Conservation (phyloP, 331 rosid genomes). For the Spiraea crenata region DNA sequence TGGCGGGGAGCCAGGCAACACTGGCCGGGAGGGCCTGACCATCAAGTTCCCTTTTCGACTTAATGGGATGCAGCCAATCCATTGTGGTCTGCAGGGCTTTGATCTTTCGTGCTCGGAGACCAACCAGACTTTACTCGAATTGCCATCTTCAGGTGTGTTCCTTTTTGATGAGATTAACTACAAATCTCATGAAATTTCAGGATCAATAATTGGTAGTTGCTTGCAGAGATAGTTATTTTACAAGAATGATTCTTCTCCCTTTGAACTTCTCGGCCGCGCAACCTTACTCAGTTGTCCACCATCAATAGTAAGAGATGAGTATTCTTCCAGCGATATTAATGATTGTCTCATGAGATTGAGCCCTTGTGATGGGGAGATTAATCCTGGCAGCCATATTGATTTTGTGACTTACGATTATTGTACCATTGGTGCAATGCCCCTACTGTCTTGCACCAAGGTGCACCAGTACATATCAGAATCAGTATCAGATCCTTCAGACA, state of each 20-base stretch:
- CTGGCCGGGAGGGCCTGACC: neutral
- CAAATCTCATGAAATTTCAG: neutral
- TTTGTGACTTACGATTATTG: no score
- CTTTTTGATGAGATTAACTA: neutral
- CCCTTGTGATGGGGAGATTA: neutral
- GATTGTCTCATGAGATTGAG: neutral
- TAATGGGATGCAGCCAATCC: neutral
- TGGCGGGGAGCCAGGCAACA: no score
- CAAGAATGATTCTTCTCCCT: neutral
- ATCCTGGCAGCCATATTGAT: neutral
- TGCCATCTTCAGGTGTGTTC: neutral
- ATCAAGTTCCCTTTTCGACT: conserved; percentile 17
- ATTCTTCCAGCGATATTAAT: no score
- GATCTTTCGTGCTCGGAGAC: neutral
- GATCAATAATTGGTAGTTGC: neutral
- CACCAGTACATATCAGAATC: neutral
- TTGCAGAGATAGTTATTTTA: neutral
- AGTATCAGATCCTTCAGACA: neutral
- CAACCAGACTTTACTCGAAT: neutral
- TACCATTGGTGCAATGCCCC: neutral
- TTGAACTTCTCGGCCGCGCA: neutral
- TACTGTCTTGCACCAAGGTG: conserved; percentile 3
- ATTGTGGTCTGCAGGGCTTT: conserved; percentile 11
- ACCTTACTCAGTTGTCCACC: conserved; percentile 12
- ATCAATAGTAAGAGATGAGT: neutral